These are phyloP conservation scores for Pinus tabuliformis DNA, from an alignment of 75 land plant species.

Conservation along the genomic window DNA sequence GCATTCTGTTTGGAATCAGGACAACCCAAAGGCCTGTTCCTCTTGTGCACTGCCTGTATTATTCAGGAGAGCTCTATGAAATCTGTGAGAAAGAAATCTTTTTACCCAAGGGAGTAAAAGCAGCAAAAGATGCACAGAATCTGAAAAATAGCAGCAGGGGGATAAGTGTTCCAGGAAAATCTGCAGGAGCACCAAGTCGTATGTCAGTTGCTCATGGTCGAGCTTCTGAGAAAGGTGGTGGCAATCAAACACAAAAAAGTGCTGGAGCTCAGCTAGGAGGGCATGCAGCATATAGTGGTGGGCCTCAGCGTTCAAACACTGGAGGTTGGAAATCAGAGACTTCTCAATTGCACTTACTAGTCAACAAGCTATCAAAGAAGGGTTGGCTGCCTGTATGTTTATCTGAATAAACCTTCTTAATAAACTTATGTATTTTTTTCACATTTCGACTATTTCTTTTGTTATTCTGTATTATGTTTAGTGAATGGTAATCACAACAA, in stretches of 20 bases:
- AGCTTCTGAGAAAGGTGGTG: slow-evolving; percentile 29
- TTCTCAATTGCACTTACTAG: slow-evolving; percentile 71
- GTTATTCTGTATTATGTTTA: not conserved
- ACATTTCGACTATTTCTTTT: not conserved
- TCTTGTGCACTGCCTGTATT: slow-evolving; percentile 93
- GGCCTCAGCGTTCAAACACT: slow-evolving; percentile 32
- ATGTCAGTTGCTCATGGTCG: slow-evolving; percentile 27
- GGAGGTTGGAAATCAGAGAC: slow-evolving; percentile 80
- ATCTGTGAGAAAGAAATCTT: slow-evolving; percentile 80
- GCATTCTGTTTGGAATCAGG: slow-evolving; percentile 31
- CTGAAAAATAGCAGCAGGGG: slow-evolving; percentile 49
- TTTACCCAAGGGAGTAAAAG: slow-evolving; percentile 78
- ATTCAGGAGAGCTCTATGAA: slow-evolving; percentile 91
- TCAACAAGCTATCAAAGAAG: slow-evolving; percentile 79
- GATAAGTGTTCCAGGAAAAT: slow-evolving; percentile 33
- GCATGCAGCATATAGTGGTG: slow-evolving; percentile 25
- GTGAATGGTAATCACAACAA: too few relatives aligned
- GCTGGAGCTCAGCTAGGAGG: slow-evolving; percentile 25
- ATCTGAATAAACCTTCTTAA: not conserved
- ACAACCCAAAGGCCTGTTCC: slow-evolving; percentile 98
- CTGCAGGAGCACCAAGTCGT: slow-evolving; percentile 22
- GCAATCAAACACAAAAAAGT: slow-evolving; percentile 40
- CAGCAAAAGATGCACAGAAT: slow-evolving; percentile 76
- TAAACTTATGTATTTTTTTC: not conserved
- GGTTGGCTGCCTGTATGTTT: slow-evolving; percentile 84